These are phyloP conservation scores for Thalassiosira exigua DNA, from an alignment of 352 stramenopile genomes.

Conservation along the genomic window DNA sequence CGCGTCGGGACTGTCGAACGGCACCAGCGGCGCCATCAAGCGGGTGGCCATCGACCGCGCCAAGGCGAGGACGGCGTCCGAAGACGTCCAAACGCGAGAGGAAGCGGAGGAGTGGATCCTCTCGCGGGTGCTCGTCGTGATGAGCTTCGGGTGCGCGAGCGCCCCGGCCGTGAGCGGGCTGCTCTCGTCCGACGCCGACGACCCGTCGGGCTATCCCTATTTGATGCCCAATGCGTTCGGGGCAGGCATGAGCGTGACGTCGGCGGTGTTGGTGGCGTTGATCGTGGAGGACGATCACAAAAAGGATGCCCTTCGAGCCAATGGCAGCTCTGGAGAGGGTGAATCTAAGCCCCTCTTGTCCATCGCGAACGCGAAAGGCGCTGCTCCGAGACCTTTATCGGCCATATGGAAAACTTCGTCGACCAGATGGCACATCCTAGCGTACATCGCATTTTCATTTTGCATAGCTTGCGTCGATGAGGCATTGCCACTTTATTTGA, in stretches of 20 bases:
- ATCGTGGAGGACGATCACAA: background rate
- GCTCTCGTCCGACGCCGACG: conserved; percentile 3
- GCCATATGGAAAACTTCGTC: background rate
- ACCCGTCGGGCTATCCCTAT: conserved; percentile 15
- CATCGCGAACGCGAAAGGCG: too few species aligned
- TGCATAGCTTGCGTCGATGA: conserved; percentile 15
- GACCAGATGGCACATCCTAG: conserved; percentile 13
- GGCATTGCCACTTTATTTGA: conserved; percentile 33
- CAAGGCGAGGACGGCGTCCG: too few species aligned
- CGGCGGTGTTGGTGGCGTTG: background rate
- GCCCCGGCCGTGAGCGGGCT: conserved; percentile 16
- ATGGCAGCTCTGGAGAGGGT: too few species aligned
- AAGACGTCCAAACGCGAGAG: background rate
- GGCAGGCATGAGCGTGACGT: conserved; percentile 16
- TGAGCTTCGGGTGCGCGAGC: conserved; percentile 14
- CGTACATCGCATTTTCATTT: conserved; percentile 34
- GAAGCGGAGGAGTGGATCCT: background rate
- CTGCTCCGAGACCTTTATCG: too few species aligned
- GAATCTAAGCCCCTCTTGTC: too few species aligned
- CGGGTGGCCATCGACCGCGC: conserved; percentile 13
- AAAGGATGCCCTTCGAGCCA: too few species aligned
- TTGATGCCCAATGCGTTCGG: conserved; percentile 13
- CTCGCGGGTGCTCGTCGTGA: conserved; percentile 14
- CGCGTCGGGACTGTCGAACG: conserved; percentile 19
- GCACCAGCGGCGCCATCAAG: conserved; percentile 27